Evolutionary conservation across 2,329 filamentous ascomycete species (phyloP), one percentile per base, ranked within the genome.

Genomic region (Diaporthe citrichinensis): DNA sequence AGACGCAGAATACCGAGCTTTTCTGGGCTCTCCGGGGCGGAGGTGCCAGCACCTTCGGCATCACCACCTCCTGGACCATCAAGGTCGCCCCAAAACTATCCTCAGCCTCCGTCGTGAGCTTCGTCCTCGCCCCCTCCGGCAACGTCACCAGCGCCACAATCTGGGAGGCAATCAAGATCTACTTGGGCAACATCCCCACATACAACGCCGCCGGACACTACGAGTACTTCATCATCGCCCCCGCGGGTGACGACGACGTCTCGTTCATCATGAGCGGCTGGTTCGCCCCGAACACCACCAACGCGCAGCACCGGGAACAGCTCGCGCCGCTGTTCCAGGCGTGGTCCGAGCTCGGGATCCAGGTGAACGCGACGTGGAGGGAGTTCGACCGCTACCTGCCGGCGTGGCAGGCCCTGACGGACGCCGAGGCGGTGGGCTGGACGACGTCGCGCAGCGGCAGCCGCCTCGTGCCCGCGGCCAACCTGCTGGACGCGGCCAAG

Each of bases 121-220:
- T 55, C 31, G 39, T 28, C 15, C 31, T 71, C 36, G 31, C 49
- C 4, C 46, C 90, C 72, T 84, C 88, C 78, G 80, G 90, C 73
- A 84, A 85, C 72, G 81, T 87, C 61, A 79, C 87, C 71, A 86
- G 84, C 73, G 25, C 92, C 91, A 7, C 91, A 0, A 92, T 88
- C 82, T 92, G 87, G 79, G 78, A 85, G 55, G 87, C 85, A 1
- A 83, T 92, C 36, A 81, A 85, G 74, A 80, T 82, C 34, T 83
- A 83, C 44, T 84, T 90, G 49, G 86, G 87, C 83, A 93, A 91
- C 34, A 79, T 82, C 46, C 75, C 46, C 75, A 81, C 80, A 3
- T 85, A 90, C 73, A 84, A 88, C 23, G 88, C 89, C 75, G 82
- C 85, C 2, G 90, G 89, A 17, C 83, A 84, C 25, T 90, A 87